A percentile compares a stretch with the other conserved stretches of the same genome.
These are phyloP conservation scores for Aspergillus pseudotamarii DNA, from an alignment of 2,329 filamentous ascomycete genomes.

Conservation along the genomic window DNA sequence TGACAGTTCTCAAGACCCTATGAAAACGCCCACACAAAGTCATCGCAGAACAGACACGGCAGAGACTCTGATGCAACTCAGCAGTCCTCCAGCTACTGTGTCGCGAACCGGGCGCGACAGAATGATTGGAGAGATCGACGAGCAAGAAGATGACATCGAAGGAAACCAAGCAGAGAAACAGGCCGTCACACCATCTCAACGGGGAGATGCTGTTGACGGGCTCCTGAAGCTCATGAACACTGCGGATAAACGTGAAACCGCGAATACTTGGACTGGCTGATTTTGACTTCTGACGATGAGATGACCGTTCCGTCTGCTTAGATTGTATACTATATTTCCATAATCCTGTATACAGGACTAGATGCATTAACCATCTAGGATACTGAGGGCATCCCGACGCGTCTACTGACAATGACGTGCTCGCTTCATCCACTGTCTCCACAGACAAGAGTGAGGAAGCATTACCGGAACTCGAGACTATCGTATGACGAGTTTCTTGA, in stretches of 20 bases:
- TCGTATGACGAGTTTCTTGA: neutral
- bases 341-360: neutral
- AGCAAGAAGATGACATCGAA: neutral
- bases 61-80: constrained; percentile 39
- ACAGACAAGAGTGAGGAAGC: neutral
- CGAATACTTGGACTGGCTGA: constrained; percentile 28
- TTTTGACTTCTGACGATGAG: neutral
- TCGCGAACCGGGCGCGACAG: constrained; percentile 21
- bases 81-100: constrained; percentile 37
- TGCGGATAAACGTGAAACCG: constrained; percentile 28
- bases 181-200: constrained; percentile 31
- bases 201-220: constrained; percentile 43
- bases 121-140: neutral
- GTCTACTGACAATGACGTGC: neutral
- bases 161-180: neutral
- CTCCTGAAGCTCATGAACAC: constrained; percentile 45
- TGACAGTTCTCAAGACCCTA: constrained; percentile 16
- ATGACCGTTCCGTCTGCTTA: neutral
- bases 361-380: constrained; percentile 2
- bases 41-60: constrained; percentile 10
- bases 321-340: constrained; percentile 1
- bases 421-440: neutral
- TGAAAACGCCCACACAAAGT: constrained; percentile 26
- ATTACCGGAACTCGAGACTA: neutral
- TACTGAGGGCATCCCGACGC: neutral